Evolutionary conservation across 176 grass and related monocot species (phyloP), one percentile per base, ranked within the genome.

Genomic region (Juncus effusus): DNA sequence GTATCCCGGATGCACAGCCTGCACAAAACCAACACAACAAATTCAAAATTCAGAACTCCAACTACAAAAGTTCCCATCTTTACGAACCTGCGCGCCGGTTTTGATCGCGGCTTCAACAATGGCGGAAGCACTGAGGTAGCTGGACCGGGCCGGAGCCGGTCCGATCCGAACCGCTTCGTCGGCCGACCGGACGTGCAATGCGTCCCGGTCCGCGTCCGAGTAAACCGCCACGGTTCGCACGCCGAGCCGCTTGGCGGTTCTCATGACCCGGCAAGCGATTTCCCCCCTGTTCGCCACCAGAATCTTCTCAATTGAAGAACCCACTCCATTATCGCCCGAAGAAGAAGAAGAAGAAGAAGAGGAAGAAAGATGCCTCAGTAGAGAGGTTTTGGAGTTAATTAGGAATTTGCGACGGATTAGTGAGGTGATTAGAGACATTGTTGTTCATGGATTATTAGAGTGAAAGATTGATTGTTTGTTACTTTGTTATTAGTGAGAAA

Each of bases 1-100:
- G 11, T 96, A 96, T 10, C 92, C 92, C 10, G 92, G 92, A 50
- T 96, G 92, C 54, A 91, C 82, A 53, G 87, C 92, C 92, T 96
- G 36, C 69, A 72, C 3, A 2, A 71, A 67, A 63, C 16, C 13
- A 69, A 54, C 5, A 57, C 54, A 57, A 62, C 0, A 8, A 62
- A 37, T 35, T 11, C 59, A 36, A 38, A 62, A 12, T 4, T 2
- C 11, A 62, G 36, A 10, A 8, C 7, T 12, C 38, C 16, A 62
- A 6, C 38, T 39, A 2, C 36, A 40, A 62, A 62, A 40, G 36
- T 40, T 12, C 36, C 8, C 6, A 41, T 57, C 7, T 57, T 40
- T 40, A 14, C 50, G 12, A 2, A 91, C 92, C 92, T 96, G 89
- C 0, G 87, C 85, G 40, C 87, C 77, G 61, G 87, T 89, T 62